Conservation (phyloP, 768 basidiomycete species). For the Cubamyces lactineus region DNA sequence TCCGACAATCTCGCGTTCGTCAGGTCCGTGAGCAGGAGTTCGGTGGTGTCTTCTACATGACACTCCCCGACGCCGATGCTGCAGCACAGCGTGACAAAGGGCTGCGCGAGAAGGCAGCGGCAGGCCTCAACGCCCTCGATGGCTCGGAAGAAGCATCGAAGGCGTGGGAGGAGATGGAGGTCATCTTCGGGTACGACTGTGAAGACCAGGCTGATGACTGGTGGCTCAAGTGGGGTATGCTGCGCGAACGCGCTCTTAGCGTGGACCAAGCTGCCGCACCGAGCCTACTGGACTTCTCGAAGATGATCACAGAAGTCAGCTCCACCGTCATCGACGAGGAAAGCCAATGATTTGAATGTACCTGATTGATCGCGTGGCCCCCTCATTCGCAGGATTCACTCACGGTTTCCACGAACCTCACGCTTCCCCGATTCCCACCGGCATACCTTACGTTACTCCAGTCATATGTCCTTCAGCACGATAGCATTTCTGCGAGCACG, state of each 20-base stretch:
- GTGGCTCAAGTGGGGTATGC: conserved; percentile 41
- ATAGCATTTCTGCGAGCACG: background rate
- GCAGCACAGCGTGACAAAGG: conserved; percentile 27
- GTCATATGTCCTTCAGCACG: background rate
- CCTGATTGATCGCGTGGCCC: background rate
- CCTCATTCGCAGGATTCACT: too few relatives aligned
- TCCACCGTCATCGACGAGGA: background rate
- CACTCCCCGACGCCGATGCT: conserved; percentile 25
- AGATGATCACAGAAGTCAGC: conserved; percentile 6
- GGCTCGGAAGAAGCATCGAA: conserved; percentile 27
- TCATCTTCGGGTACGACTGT: conserved; percentile 39
- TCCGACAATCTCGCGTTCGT: conserved; percentile 37
- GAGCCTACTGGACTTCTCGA: conserved; percentile 11
- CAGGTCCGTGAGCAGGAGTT: conserved; percentile 29
- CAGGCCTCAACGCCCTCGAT: conserved; percentile 28
- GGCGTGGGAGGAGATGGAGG: conserved; percentile 35
- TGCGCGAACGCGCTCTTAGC: conserved; percentile 27
- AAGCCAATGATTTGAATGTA: background rate
- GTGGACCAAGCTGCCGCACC: background rate
- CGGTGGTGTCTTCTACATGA: conserved; percentile 25
- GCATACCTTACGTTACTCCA: too few relatives aligned
- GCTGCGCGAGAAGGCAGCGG: conserved; percentile 29
- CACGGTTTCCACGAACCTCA: too few relatives aligned
- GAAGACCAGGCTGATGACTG: conserved; percentile 42
- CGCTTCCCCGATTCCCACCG: too few relatives aligned